phyloP scores from a whole-genome alignment of 1,284 basidiomycete species.

The Tilletia walkeri region DNA sequence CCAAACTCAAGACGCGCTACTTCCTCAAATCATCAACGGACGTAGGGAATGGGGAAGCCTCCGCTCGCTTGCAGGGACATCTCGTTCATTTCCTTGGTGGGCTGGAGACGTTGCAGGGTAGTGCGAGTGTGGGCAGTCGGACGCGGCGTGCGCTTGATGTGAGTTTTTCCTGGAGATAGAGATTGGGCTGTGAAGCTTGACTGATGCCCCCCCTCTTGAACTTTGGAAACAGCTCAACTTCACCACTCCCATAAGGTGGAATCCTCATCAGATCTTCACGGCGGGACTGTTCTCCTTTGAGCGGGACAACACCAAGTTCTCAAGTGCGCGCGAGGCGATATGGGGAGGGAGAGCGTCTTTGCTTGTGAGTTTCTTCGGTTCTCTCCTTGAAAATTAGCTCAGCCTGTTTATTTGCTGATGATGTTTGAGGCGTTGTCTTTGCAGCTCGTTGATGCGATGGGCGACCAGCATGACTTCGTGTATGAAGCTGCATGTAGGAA shows the following conservation, averaged over 20 bases:
- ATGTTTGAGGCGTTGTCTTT: background rate
- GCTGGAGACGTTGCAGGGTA: conserved; percentile 82
- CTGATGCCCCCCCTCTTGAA: background rate
- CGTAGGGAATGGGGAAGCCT: conserved; percentile 89
- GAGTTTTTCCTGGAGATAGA: background rate
- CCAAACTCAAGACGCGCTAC: conserved; percentile 74
- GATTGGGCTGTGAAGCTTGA: background rate
- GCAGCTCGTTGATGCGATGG: conserved; percentile 5
- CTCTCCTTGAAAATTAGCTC: background rate
- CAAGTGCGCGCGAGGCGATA: conserved; percentile 3
- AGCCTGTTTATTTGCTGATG: background rate
- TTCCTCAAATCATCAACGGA: conserved; percentile 86
- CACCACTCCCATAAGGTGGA: background rate
- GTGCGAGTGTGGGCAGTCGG: conserved; percentile 79
- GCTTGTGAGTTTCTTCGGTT: background rate
- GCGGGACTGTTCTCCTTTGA: conserved; percentile 16
- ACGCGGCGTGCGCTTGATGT: conserved; percentile 73
- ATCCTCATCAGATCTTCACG: background rate
- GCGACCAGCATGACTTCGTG: conserved; percentile 41
- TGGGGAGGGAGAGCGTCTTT: conserved; percentile 3
- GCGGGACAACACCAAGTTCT: background rate
- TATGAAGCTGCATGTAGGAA: conserved; percentile 41
- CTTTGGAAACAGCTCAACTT: background rate
- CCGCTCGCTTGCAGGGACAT: conserved; percentile 51
- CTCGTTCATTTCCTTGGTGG: conserved; percentile 79